Percentiles rank a stretch among this genome's conserved stretches.
phyloP scores from a whole-genome alignment of 2,329 filamentous ascomycete genomes.

The Hypoxylon sp. region DNA sequence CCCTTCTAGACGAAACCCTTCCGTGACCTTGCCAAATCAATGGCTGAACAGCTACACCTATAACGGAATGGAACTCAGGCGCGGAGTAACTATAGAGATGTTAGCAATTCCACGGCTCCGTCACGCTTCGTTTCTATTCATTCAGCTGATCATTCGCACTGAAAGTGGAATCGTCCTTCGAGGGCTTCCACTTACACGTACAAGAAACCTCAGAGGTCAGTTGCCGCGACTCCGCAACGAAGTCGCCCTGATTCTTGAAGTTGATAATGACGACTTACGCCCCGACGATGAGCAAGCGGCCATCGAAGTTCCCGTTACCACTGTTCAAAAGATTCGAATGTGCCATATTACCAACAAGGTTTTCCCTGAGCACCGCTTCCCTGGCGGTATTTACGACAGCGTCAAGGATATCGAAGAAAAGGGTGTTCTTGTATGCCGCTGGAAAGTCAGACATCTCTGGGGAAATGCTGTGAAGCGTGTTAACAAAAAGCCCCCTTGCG shows the following conservation, averaged over 20 bases:
- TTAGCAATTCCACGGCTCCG: conserved; percentile 21
- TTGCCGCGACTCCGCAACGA: conserved; percentile 53
- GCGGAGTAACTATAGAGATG: conserved; percentile 47
- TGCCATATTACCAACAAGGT: conserved; percentile 55
- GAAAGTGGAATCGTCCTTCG: conserved; percentile 45
- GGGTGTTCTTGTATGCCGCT: conserved; percentile 56
- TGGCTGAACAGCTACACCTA: conserved; percentile 30
- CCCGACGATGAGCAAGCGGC: conserved; percentile 48
- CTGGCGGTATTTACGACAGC: conserved; percentile 31
- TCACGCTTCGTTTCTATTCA: conserved; percentile 48
- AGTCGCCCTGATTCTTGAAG: conserved; percentile 49
- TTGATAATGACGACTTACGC: conserved; percentile 49
- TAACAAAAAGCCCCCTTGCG: conserved; percentile 46
- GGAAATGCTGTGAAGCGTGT: conserved; percentile 47
- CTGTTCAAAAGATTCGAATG: conserved; percentile 46
- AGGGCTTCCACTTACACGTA: conserved; percentile 52
- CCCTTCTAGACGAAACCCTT: conserved; percentile 33
- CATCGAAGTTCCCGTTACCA: conserved; percentile 50
- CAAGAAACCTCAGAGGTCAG: conserved; percentile 50
- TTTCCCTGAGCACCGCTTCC: conserved; percentile 50
- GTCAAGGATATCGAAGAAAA: conserved; percentile 51
- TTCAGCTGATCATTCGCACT: conserved; percentile 46
- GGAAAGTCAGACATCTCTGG: conserved; percentile 54
- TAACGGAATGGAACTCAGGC: conserved; percentile 39
- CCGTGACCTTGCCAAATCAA: conserved; percentile 8